Conservation (phyloP, 1,284 basidiomycete species). For the Anthracocystis walkeri region DNA sequence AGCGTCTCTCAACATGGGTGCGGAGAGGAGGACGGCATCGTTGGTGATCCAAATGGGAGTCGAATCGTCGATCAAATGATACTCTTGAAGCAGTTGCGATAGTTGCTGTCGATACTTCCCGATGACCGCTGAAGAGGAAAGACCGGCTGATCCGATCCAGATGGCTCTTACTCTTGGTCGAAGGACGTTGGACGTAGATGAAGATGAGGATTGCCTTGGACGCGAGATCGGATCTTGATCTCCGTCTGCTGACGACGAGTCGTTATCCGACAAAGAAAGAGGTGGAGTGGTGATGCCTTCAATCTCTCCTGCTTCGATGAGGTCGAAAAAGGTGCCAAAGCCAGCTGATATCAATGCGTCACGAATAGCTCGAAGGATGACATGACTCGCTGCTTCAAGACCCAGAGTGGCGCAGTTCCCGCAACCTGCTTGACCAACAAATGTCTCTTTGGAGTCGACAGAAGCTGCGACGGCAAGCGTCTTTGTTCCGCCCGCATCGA, state of each 20-base stretch:
- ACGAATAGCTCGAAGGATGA: slow-evolving; percentile 43
- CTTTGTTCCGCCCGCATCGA: slow-evolving; percentile 55
- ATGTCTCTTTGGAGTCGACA: slow-evolving; percentile 31
- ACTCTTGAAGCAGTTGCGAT: slow-evolving; percentile 32
- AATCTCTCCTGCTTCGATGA: slow-evolving; percentile 41
- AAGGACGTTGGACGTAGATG: neutral
- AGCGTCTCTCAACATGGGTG: slow-evolving; percentile 44
- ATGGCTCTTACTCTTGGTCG: slow-evolving; percentile 39
- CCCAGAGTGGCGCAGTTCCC: slow-evolving; percentile 50
- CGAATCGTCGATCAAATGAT: slow-evolving; percentile 29
- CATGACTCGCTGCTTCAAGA: slow-evolving; percentile 40
- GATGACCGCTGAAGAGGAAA: slow-evolving; percentile 36
- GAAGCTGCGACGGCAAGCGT: slow-evolving; percentile 45
- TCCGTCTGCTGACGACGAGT: slow-evolving; percentile 32
- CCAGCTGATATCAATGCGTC: slow-evolving; percentile 42
- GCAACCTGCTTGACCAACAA: slow-evolving; percentile 45
- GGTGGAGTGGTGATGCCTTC: slow-evolving; percentile 51
- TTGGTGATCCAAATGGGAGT: slow-evolving; percentile 53
- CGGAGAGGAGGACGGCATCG: slow-evolving; percentile 43
- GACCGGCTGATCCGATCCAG: slow-evolving; percentile 46
- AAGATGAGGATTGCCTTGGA: neutral
- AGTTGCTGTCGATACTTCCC: slow-evolving; percentile 34
- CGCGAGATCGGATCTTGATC: slow-evolving; percentile 13
- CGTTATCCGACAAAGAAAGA: slow-evolving; percentile 42
- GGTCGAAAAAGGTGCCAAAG: slow-evolving; percentile 48